These are phyloP conservation scores for Didymella segeticola DNA, from an alignment of 2,329 filamentous ascomycete genomes.

Conservation along the genomic window DNA sequence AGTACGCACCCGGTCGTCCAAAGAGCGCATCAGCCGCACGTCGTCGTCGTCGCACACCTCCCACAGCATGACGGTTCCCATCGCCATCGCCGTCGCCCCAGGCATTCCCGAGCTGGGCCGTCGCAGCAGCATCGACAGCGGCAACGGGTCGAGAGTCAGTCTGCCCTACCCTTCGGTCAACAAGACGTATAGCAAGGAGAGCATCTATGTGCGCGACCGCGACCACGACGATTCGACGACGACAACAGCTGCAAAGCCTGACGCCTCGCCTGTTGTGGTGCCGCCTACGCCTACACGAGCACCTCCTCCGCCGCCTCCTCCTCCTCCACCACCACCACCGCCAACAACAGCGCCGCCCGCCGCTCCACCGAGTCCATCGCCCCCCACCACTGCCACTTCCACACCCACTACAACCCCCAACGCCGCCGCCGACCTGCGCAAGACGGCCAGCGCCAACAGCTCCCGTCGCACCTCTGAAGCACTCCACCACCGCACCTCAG, in stretches of 20 bases:
- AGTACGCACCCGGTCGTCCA: slow-evolving; percentile 30
- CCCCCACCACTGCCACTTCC: slow-evolving; percentile 53
- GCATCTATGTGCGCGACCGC: slow-evolving; percentile 66
- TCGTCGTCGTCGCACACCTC: slow-evolving; percentile 34
- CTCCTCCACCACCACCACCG: slow-evolving; percentile 19
- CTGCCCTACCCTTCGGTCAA: slow-evolving; percentile 83
- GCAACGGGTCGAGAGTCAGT: slow-evolving; percentile 47
- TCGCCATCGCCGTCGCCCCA: too few species aligned
- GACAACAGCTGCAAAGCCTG: slow-evolving; percentile 38
- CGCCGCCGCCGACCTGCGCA: slow-evolving; percentile 51
- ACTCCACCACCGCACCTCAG: too few species aligned
- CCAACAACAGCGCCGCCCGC: slow-evolving; percentile 28
- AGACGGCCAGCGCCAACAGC: slow-evolving; percentile 54
- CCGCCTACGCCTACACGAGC: too few species aligned
- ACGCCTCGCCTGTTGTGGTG: slow-evolving; percentile 53
- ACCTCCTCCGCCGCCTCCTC: too few species aligned
- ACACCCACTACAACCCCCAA: too few species aligned
- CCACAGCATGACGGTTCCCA: slow-evolving; percentile 48
- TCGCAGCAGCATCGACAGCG: slow-evolving; percentile 44
- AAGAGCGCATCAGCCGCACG: slow-evolving; percentile 35
- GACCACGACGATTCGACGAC: slow-evolving; percentile 44
- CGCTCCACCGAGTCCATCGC: slow-evolving; percentile 57
- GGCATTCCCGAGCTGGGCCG: slow-evolving; percentile 57
- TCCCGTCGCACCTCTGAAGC: slow-evolving; percentile 50
- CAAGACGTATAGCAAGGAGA: slow-evolving; percentile 91